phyloP scores from a whole-genome alignment of 2,329 filamentous ascomycete species.

The Gaeumannomyces sp. region DNA sequence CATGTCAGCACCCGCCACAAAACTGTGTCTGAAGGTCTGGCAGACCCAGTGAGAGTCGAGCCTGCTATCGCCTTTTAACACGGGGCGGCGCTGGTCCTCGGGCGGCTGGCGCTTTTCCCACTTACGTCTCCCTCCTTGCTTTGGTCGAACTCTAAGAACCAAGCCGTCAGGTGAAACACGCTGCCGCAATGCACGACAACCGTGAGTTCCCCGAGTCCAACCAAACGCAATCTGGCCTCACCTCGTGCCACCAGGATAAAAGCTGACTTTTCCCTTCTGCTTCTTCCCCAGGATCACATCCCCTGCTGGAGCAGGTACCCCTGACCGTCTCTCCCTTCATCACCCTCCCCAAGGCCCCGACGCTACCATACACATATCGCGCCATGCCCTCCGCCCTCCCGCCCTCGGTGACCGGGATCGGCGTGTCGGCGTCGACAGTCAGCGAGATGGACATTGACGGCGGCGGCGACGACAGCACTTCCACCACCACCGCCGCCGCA shows the following conservation, averaged over 20 bases:
- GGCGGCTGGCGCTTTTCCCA: neutral
- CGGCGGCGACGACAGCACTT: constrained; percentile 5
- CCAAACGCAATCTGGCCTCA: neutral
- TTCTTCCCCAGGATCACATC: constrained; percentile 61
- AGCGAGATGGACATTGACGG: neutral
- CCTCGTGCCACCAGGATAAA: neutral
- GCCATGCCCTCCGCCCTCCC: constrained; percentile 82
- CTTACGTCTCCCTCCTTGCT: neutral
- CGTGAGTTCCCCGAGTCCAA: constrained; percentile 17
- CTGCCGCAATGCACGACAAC: constrained; percentile 32
- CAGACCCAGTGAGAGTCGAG: neutral
- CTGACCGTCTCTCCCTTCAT: constrained; percentile 93
- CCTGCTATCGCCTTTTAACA: neutral
- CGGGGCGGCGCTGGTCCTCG: too few species aligned
- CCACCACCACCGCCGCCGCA: constrained; percentile 17
- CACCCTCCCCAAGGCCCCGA: constrained; percentile 80
- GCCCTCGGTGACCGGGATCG: constrained; percentile 55
- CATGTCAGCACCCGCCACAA: neutral
- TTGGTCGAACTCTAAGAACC: neutral
- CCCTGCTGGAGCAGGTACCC: constrained; percentile 84
- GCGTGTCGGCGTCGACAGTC: constrained; percentile 26
- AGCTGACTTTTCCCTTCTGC: neutral
- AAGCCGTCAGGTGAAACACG: neutral
- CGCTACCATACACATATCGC: constrained; percentile 93
- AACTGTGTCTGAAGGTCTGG: neutral